A percentile compares a stretch with the other conserved stretches of the same genome.
phyloP scores from a whole-genome alignment of 345 rosid species.

The Populus tremula region DNA sequence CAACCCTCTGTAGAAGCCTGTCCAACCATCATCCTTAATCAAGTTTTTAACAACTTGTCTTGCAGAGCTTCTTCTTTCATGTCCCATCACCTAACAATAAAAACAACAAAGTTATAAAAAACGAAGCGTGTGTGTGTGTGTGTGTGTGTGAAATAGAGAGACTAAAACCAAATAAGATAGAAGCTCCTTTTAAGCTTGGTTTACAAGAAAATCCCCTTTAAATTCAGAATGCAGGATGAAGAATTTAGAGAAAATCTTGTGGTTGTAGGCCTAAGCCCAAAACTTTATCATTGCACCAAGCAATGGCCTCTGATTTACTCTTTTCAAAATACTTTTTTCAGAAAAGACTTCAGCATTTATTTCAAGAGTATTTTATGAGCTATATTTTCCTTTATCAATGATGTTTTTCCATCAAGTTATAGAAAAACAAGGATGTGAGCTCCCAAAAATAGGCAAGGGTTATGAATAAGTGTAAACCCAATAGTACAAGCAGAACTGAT shows the following conservation, averaged over 20 bases:
- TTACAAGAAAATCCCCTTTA: not conserved
- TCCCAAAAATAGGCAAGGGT: not conserved
- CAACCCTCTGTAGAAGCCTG: constrained; percentile 83
- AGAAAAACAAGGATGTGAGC: not conserved
- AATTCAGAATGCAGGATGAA: not conserved
- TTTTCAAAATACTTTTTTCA: not conserved
- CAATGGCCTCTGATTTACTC: not conserved
- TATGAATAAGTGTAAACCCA: not conserved
- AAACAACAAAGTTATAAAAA: constrained; percentile 6
- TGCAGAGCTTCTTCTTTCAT: constrained; percentile 68
- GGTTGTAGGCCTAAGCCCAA: not conserved
- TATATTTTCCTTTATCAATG: not conserved
- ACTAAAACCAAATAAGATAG: not conserved
- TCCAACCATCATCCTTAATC: constrained; percentile 90
- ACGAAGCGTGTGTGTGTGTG: not conserved
- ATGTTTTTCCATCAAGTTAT: not conserved
- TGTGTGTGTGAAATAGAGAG: not conserved
- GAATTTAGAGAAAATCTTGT: not conserved
- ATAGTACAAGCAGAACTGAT: not conserved
- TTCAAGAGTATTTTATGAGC: not conserved
- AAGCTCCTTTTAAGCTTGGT: not conserved
- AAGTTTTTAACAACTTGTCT: constrained; percentile 63
- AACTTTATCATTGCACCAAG: not conserved
- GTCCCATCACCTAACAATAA: constrained; percentile 68
- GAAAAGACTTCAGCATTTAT: not conserved